phyloP scores from a whole-genome alignment of 176 grass and related monocot species.

The Olyra latifolia region DNA sequence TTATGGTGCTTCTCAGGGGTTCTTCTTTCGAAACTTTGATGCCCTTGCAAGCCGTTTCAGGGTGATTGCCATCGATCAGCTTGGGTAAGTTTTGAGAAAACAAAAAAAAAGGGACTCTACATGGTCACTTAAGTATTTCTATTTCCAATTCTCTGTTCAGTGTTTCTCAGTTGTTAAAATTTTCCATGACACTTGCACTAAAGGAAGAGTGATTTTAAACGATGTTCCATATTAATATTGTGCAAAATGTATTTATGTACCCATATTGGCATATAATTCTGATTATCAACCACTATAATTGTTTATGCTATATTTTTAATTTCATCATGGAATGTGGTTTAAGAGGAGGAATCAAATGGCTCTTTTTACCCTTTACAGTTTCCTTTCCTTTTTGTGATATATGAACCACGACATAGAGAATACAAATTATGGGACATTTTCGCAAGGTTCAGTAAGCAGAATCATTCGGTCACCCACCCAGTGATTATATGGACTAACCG shows the following conservation, averaged over 20 bases:
- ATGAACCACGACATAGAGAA: not conserved
- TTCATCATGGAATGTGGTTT: not conserved
- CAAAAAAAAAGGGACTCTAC: not conserved
- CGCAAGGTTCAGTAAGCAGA: no score
- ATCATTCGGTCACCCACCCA: no score
- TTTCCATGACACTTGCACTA: not conserved
- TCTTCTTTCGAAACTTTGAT: constrained; percentile 98
- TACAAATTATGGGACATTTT: not conserved
- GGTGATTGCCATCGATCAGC: constrained; percentile 92
- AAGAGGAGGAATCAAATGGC: not conserved
- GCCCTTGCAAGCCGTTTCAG: constrained; percentile 80
- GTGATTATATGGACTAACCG: no score
- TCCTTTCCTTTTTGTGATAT: not conserved
- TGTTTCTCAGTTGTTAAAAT: constrained; percentile 8
- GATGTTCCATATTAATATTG: not conserved
- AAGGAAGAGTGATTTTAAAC: not conserved
- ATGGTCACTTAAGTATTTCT: not conserved
- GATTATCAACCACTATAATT: not conserved
- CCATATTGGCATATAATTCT: not conserved
- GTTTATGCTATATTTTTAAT: not conserved
- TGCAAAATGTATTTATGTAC: not conserved
- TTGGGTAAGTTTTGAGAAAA: constrained; percentile 65
- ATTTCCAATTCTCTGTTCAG: not conserved
- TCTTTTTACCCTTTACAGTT: not conserved
- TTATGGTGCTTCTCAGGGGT: constrained; percentile 91